phyloP scores from a whole-genome alignment of 768 basidiomycete species.

The Pisolithus marmoratus region DNA sequence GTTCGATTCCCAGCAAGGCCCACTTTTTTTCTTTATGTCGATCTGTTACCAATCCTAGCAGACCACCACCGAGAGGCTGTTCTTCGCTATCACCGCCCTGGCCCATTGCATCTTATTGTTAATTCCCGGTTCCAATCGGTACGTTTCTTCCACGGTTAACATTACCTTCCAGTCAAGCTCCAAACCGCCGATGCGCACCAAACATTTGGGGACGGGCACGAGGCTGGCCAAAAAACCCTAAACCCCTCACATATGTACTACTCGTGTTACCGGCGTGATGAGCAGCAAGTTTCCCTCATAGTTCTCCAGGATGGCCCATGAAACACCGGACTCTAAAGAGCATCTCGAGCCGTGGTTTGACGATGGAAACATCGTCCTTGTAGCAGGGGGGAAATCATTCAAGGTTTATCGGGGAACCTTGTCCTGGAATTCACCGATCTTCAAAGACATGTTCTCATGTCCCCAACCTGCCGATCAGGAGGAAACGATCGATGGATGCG shows the following conservation, averaged over 20 bases:
- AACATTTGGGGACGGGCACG: too few relatives aligned
- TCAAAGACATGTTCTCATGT: conserved; percentile 25
- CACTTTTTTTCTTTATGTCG: conserved; percentile 11
- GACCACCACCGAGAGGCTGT: background rate
- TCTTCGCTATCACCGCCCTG: too few relatives aligned
- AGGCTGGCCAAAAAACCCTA: too few relatives aligned
- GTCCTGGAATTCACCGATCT: conserved; percentile 22
- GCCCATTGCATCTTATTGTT: too few relatives aligned
- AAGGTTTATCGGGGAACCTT: conserved; percentile 28
- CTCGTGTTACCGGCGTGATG: too few relatives aligned
- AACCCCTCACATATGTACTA: too few relatives aligned
- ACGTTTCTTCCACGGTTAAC: too few relatives aligned
- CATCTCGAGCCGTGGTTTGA: conserved; percentile 20
- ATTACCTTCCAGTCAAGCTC: too few relatives aligned
- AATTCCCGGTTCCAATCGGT: too few relatives aligned
- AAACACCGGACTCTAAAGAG: background rate
- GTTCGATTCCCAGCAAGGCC: conserved; percentile 38
- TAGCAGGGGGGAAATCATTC: conserved; percentile 20
- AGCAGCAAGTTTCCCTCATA: too few relatives aligned
- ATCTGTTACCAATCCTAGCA: too few relatives aligned
- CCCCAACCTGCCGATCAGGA: conserved; percentile 1
- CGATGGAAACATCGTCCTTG: conserved; percentile 28
- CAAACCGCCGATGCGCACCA: too few relatives aligned
- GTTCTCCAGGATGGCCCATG: background rate
- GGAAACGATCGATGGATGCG: conserved; percentile 15